Base-by-base conservation (phyloP, 352 stramenopile genomes). In the Phytopythium litorale region DNA sequence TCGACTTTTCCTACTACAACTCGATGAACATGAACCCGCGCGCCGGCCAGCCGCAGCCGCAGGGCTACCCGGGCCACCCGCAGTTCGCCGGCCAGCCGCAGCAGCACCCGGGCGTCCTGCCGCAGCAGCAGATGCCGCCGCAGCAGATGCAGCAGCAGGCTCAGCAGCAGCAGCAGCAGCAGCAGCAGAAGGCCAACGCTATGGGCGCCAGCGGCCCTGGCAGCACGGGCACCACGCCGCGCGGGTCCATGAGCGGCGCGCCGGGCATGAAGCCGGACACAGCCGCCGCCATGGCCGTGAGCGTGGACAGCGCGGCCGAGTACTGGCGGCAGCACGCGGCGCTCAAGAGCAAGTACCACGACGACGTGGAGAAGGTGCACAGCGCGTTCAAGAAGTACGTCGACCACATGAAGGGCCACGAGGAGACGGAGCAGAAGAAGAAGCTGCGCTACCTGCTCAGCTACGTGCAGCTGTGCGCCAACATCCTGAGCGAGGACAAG, bases 351-450 rank as follows among this genome's bases (percentile, higher is more conserved):
- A 94, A 94, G 66, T 90, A 92, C 66, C 77, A 89, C 35, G 79
- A 86, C 54, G 82, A 94, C 48, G 84, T 92, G n/a, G 82, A 90
- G 45, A 94, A 91, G 46, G 84, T 94, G 12, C 84, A 94, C 70
- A 92, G 73, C 37, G 84, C 84, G 18, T 94, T 94, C 62, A 91
- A 92, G 66, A 94, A 94, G 62, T 92, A 92, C 54, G 84, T 94
- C 18, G 84, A 94, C 68, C 84, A 94, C 65, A 92, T 94, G 84
- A 91, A 89, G 58, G 82, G 88, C 62, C 82, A 92, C 38, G 85
- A 90, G 59, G 84, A 92, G 64, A 94, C 81, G 13, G 84, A 94
- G 63, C 84, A 94, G 64, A 94, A 92, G 72, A 91, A 91, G 62
- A 94, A 94, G 58, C 70, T 94, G 48, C 78, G 80, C 49, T 94